Percentiles rank a stretch among this genome's conserved stretches.
These are phyloP conservation scores for Aspergillus sp. DNA, from an alignment of 2,329 filamentous ascomycete genomes.

Conservation along the genomic window DNA sequence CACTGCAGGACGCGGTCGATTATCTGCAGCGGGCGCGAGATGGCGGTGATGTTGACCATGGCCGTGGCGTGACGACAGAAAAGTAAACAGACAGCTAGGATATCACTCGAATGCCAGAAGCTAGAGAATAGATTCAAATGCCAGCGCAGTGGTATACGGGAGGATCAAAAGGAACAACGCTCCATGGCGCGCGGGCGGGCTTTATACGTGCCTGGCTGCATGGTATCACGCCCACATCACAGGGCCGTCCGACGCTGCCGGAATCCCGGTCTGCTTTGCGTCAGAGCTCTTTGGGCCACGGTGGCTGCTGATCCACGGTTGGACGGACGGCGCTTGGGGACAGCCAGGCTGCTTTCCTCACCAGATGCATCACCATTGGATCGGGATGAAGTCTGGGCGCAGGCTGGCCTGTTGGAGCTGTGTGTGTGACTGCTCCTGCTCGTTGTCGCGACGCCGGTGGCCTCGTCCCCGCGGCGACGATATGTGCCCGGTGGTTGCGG, in stretches of 20 bases:
- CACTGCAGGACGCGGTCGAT: constrained; percentile 24
- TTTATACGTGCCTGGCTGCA: constrained; percentile 1
- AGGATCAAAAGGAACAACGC: not conserved
- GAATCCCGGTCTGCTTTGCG: constrained; percentile 3
- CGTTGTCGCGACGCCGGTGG: too few species aligned
- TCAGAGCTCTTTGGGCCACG: constrained; percentile 7
- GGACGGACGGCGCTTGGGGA: not conserved
- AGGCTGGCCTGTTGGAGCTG: too few species aligned
- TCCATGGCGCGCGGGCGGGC: too few species aligned
- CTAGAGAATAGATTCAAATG: not conserved
- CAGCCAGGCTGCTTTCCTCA: constrained; percentile 6
- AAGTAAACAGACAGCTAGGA: too few species aligned
- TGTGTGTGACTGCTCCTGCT: too few species aligned
- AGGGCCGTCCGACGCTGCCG: constrained; percentile 3
- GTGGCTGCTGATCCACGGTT: constrained; percentile 5
- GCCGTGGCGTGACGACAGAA: not conserved
- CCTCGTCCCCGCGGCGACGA: too few species aligned
- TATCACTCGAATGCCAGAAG: not conserved
- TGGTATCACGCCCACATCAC: constrained; percentile 1
- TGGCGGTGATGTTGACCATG: constrained; percentile 15
- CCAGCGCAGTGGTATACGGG: too few species aligned
- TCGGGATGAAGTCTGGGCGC: constrained; percentile 15
- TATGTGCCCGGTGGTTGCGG: too few species aligned
- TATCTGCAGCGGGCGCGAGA: constrained; percentile 25
- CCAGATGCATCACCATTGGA: constrained; percentile 23